Base-by-base conservation (phyloP, 192 early-diverging fungal species). In the Haplosporangium gracile region DNA sequence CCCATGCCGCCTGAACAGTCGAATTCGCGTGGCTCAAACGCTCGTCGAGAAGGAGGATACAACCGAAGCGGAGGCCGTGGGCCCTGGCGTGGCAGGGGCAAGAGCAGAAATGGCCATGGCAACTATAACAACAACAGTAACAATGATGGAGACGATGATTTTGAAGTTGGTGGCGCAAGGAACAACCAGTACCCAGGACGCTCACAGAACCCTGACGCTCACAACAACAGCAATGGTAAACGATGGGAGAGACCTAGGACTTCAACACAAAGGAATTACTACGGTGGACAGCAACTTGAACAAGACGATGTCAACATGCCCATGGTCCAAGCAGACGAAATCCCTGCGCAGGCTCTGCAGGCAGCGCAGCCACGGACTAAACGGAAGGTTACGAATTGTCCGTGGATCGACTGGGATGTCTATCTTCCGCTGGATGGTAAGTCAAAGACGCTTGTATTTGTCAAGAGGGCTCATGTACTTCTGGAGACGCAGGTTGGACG, bases 381-480 rank as follows among this genome's bases (percentile, higher is more conserved):
- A 55, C n/a, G 29, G 13, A 74, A 72, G 51, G 11, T 15, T 26
- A 39, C 34, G 5, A 72, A 78, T 42, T 86, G 84, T 36, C 84
- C 84, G 10, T 86, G 74, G 72, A 72, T 76, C 0, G 79, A 81
- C 40, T 86, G 84, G 84, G 84, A 86, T 68, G 47, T 81, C 0
- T 86, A 81, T 69, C 40, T 86, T 38, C 79, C 84, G 4, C 72
- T 57, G n/a, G 70, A 86, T 29, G 78, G 83, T 85, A 83, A 57
- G 8, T 5, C 5, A 43, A n/a, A 24, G 47, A 9, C 49, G 18
- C 0, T 34, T 73, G 60, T 51, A 5, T 2, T 73, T 49, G 5
- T 47, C 45, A 20, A 15, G 49, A 16, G 18, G 18, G 18, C 16
- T 5, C 0, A 22, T 51, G 49, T 5, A 51, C 49, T 5, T 51